These are phyloP conservation scores for Rhizopus microsporus DNA, from an alignment of 371 early-diverging fungal genomes.

Conservation along the genomic window DNA sequence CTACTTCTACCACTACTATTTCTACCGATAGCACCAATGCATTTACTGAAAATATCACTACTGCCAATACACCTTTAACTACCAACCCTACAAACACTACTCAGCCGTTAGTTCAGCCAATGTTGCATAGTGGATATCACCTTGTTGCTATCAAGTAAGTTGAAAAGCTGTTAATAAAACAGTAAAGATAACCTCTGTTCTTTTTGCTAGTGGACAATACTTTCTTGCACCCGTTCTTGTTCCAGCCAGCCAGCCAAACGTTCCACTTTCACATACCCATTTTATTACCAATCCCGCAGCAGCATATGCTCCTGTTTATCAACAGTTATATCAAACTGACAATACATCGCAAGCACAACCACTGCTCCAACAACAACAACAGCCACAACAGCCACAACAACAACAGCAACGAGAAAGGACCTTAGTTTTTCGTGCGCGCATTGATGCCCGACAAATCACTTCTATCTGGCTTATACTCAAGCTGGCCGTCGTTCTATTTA, in stretches of 20 bases:
- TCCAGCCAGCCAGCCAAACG: constrained; percentile 4
- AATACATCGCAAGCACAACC: neutral
- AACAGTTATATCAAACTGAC: neutral
- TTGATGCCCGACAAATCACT: constrained; percentile 26
- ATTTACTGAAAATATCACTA: no score
- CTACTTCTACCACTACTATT: constrained; percentile 2
- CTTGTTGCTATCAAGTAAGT: constrained; percentile 44
- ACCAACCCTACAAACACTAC: neutral
- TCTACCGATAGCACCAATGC: neutral
- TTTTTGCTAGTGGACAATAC: constrained; percentile 39
- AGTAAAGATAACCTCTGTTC: neutral
- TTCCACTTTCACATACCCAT: no score
- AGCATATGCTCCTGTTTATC: neutral
- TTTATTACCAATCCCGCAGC: neutral
- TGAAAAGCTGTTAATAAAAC: neutral
- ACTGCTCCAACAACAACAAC: constrained; percentile 7
- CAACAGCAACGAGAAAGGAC: constrained; percentile 12
- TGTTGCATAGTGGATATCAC: constrained; percentile 47
- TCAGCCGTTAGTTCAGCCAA: constrained; percentile 18
- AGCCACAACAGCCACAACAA: constrained; percentile 1
- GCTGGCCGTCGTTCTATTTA: constrained; percentile 36
- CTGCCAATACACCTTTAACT: no score
- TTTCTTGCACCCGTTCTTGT: constrained; percentile 44
- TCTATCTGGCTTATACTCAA: constrained; percentile 47
- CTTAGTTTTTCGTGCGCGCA: constrained; percentile 8